phyloP scores from a whole-genome alignment of 345 rosid species.

The Conringia planisiliqua region DNA sequence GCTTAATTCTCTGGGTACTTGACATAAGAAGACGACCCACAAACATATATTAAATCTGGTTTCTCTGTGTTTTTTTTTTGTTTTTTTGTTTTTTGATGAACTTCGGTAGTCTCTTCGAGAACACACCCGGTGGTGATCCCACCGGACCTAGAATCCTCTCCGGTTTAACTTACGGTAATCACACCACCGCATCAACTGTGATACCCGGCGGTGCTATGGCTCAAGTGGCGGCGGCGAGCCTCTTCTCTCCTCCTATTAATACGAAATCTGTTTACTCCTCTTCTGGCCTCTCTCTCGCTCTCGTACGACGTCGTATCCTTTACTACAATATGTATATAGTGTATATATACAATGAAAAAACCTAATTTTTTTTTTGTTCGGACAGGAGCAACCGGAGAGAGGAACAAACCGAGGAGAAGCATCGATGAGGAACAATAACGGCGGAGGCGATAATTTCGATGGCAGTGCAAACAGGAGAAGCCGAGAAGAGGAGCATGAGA shows the following conservation, averaged over 20 bases:
- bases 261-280: constrained; percentile 36
- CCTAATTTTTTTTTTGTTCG: background rate
- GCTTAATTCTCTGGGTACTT: background rate
- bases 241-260: constrained; percentile 32
- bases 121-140: constrained; percentile 17
- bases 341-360: background rate
- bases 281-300: constrained; percentile 45
- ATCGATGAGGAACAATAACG: constrained; percentile 26
- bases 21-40: background rate
- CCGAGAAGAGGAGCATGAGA: constrained; percentile 60
- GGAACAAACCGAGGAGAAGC: constrained; percentile 38
- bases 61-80: background rate
- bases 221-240: constrained; percentile 27
- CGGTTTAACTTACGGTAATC: constrained; percentile 31
- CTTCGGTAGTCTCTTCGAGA: constrained; percentile 41
- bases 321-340: background rate
- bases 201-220: constrained; percentile 41
- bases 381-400: constrained; percentile 43
- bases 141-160: constrained; percentile 36
- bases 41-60: background rate
- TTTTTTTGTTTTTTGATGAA: constrained; percentile 31
- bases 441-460: constrained; percentile 40
- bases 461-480: constrained; percentile 42
- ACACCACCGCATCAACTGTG: constrained; percentile 16
- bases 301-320: constrained; percentile 30